Percentiles rank a stretch among this genome's conserved stretches.
Evolutionary conservation across 768 basidiomycete genomes (phyloP).

Genomic region (Dentipellis sp.): DNA sequence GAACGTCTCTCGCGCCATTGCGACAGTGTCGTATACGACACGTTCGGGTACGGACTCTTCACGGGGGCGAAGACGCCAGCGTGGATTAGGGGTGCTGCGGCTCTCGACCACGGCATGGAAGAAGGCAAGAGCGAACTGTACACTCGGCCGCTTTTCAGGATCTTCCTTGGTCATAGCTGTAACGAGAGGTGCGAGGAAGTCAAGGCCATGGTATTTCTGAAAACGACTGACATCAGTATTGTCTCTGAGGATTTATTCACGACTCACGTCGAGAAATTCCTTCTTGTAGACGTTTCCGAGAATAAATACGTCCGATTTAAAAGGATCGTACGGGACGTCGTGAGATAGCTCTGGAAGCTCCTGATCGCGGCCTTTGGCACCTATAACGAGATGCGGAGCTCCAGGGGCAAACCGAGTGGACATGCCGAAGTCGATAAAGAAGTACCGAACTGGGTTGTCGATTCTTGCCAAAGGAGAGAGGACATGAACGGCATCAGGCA

Average conservation of each 20-base stretch:
- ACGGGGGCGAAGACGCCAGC: constrained; percentile 9
- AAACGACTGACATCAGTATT: too few species aligned
- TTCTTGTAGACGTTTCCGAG: constrained; percentile 18
- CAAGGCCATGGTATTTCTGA: neutral
- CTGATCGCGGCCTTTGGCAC: constrained; percentile 15
- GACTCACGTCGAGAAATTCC: constrained; percentile 12
- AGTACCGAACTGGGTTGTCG: constrained; percentile 29
- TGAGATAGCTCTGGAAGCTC: constrained; percentile 17
- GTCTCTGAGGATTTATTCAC: neutral
- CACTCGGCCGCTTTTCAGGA: neutral
- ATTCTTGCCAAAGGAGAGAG: constrained; percentile 22
- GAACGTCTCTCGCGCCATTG: constrained; percentile 12
- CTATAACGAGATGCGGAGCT: constrained; percentile 8
- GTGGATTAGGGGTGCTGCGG: neutral
- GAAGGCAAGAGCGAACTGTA: neutral
- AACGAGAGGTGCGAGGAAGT: neutral
- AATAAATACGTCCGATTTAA: constrained; percentile 19
- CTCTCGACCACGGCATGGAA: neutral
- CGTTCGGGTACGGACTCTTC: constrained; percentile 7
- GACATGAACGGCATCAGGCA: constrained; percentile 23
- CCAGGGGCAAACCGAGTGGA: constrained; percentile 14
- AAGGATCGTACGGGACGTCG: constrained; percentile 16
- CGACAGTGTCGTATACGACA: constrained; percentile 13
- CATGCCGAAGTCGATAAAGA: constrained; percentile 28
- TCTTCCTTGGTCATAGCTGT: neutral